Conservation (phyloP, 768 basidiomycete genomes). For the Mycena leptocephala region DNA sequence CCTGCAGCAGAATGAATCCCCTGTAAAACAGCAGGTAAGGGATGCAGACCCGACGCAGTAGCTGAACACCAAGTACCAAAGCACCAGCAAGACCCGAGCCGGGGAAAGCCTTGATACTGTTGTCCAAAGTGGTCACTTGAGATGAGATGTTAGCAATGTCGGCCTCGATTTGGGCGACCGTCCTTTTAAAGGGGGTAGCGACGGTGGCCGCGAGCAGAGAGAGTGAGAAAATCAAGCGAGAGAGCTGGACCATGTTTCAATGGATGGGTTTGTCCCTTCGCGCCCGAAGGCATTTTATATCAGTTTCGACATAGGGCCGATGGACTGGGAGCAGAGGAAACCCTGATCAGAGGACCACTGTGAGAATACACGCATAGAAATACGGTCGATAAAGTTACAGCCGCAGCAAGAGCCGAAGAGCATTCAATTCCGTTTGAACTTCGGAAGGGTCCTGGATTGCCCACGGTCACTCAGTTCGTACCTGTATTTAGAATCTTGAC, state of each 20-base stretch:
- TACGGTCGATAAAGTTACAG: not conserved
- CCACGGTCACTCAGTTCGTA: not conserved
- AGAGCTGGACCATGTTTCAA: conserved; percentile 33
- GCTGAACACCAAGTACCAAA: conserved; percentile 39
- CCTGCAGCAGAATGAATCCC: conserved; percentile 45
- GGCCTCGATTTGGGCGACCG: conserved; percentile 43
- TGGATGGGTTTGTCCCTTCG: not conserved
- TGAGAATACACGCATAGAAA: not conserved
- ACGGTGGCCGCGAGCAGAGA: conserved; percentile 22
- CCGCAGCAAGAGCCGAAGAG: too few relatives aligned
- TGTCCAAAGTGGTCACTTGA: conserved; percentile 46
- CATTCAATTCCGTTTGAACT: not conserved
- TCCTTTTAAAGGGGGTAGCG: conserved; percentile 35
- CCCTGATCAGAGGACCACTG: conserved; percentile 17
- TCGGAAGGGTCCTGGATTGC: not conserved
- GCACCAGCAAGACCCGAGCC: conserved; percentile 40
- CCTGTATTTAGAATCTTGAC: conserved; percentile 26
- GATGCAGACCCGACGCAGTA: not conserved
- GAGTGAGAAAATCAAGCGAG: conserved; percentile 25
- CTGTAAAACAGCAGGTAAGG: conserved; percentile 24
- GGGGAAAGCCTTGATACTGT: conserved; percentile 47
- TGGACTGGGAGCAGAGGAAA: not conserved
- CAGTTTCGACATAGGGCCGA: not conserved
- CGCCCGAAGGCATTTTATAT: conserved; percentile 17
- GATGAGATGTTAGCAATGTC: conserved; percentile 44